Evolutionary conservation across 345 rosid genomes (phyloP), one percentile per base, ranked within the genome.

Genomic region (Gossypium ekmanianum): DNA sequence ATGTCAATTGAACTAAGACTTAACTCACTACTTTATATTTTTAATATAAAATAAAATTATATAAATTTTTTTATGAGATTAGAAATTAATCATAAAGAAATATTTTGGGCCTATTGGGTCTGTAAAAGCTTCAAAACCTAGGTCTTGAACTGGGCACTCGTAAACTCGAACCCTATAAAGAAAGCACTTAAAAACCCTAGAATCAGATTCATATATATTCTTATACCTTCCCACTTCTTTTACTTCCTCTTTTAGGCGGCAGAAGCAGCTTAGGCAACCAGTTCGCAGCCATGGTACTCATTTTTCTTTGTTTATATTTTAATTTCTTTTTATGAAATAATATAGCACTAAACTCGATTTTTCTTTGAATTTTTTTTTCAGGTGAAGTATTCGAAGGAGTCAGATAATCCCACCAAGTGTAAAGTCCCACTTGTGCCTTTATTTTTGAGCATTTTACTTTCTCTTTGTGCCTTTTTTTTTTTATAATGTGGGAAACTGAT

Each of bases 351-450:
- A 75, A 44, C 13, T 9, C 54, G 45, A 34, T 41, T 54, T 12
- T 22, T 34, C 6, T 54, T 64, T 65, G 51, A 29, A 6, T 65
- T 10, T 55, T 77, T 29, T 3, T 59, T 77, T 52, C 82, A 95
- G 99, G 99, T 93, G 85, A 93, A 93, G 90, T 95, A 95, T 79
- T 95, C 98, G 44, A 88, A 83, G 80, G 99, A 95, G 81, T 98
- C 98, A 48, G 93, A 90, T 65, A 95, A 93, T 56, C 79, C 91
- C 59, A 93, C 99, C 72, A 95, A 95, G 86, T 93, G 98, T 93
- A 87, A 70, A 79, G 82, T 43, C 41, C 1, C 65, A 27, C 72
- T 74, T 69, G 44, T 63, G 64, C 22, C 68, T 52, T 13, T 34
- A 34, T 47, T 62, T 18, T 57, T 20, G 17, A 41, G 27, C 12